Base-by-base conservation (phyloP, 805 yeast genomes). In the Pichia californica region DNA sequence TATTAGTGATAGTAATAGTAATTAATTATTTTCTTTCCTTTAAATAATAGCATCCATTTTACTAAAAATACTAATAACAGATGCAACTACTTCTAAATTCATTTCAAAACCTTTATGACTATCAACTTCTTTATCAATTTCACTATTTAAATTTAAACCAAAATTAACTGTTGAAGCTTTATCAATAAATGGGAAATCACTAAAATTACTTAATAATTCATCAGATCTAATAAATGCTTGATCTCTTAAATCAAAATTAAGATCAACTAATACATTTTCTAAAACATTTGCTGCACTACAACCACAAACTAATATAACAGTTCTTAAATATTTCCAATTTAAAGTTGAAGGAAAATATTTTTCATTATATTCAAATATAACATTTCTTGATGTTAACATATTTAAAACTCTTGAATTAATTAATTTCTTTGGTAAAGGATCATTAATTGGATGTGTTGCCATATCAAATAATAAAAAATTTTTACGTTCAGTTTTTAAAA, bases 381-480 rank as follows among this genome's bases (percentile, higher is more conserved):
- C 74, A 41, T 83, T 84, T 65, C 95, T 79, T 29, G 82, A 70
- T 7, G 87, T 79, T 53, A 93, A 70, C 39, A 88, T 60, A 36
- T 75, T 73, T 49, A 88, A 68, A 23, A 88, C 77, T 55, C 97
- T 76, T 46, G 79, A 73, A 44, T 81, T 79, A 44, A 93, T 75
- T 43, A 81, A 79, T 52, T 87, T 95, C 65, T 93, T 93, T 39
- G 95, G 81, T 51, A 79, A 69, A 35, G 83, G 74, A 63, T 93
- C 99, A 27, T 89, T 83, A 13, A 93, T 77, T 7, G 99, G 99
- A 64, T 94, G 99, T 8, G 99, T 93, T 26, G 99, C 96, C 97
- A 93, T 93, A 64, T 93, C 99, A 56, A 93, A 93, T 42, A 93
- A 69, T 57, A 93, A 79, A 61, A 93, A 93, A 67, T 88, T 93